These are phyloP conservation scores for Nicotiana sylvestris DNA, from an alignment of 257 asterid species.

Conservation along the genomic window DNA sequence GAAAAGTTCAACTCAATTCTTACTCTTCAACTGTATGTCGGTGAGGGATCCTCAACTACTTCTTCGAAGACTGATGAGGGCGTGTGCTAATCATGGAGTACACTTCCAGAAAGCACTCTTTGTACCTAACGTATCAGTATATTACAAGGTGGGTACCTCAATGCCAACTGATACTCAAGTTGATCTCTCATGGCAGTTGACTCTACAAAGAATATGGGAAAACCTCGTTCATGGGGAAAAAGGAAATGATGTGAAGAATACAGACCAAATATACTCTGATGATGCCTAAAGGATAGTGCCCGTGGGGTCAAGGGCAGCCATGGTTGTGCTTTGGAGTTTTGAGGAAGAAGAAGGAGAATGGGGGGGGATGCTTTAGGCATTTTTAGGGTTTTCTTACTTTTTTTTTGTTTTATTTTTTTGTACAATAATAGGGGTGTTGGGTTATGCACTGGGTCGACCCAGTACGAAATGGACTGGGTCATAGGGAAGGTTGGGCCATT, in stretches of 20 bases:
- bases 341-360: too few relatives aligned
- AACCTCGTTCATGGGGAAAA: conserved; percentile 49
- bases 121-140: conserved; percentile 87
- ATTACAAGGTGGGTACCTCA: conserved; percentile 75
- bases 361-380: too few relatives aligned
- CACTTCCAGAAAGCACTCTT: conserved; percentile 80
- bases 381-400: too few relatives aligned
- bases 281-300: too few relatives aligned
- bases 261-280: conserved; percentile 26
- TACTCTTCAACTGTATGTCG: conserved; percentile 95
- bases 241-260: conserved; percentile 54
- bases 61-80: conserved; percentile 69
- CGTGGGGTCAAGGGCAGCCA: too few relatives aligned
- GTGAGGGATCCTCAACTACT: conserved; percentile 93
- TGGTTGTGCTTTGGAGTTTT: too few relatives aligned
- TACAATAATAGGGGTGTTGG: too few relatives aligned
- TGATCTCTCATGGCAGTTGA: conserved; percentile 88
- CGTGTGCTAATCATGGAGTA: conserved; percentile 77
- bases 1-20: conserved; percentile 48
- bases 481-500: too few relatives aligned
- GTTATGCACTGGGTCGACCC: too few relatives aligned
- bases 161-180: conserved; percentile 54
- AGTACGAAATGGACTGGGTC: too few relatives aligned
- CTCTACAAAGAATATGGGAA: conserved; percentile 89
- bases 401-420: too few relatives aligned